A percentile compares a stretch with the other conserved stretches of the same genome.
Conservation (phyloP, 768 basidiomycete genomes). For the Mycena alexandri region DNA sequence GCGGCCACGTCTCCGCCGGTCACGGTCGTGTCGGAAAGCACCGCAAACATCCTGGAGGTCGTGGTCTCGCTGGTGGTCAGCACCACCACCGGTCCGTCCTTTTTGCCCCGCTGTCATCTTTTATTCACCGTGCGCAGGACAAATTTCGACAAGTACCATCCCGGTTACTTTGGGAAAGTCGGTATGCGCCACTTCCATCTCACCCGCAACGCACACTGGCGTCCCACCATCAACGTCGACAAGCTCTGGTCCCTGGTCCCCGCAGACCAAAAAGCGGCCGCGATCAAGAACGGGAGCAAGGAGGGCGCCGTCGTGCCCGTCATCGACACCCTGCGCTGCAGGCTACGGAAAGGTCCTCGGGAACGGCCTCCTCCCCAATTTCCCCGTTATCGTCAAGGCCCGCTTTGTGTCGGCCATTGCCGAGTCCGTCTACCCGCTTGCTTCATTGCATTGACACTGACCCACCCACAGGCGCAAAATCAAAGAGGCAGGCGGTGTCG, state of each 20-base stretch:
- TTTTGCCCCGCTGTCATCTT: background rate
- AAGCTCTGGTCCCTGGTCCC: conserved; percentile 95
- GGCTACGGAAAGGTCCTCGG: conserved; percentile 97
- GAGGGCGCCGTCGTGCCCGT: conserved; percentile 91
- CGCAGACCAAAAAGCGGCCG: conserved; percentile 70
- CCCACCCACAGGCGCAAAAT: conserved; percentile 71
- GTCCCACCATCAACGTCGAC: conserved; percentile 98
- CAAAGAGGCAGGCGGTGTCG: conserved; percentile 95
- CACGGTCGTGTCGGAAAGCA: conserved; percentile 99
- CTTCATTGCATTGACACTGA: conserved; percentile 2
- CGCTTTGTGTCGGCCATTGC: conserved; percentile 93
- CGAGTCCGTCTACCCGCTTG: conserved; percentile 64
- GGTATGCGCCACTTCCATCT: conserved; percentile 99
- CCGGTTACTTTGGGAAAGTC: conserved; percentile 99
- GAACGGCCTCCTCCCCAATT: conserved; percentile 91
- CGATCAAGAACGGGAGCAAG: conserved; percentile 71
- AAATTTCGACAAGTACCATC: conserved; percentile 99
- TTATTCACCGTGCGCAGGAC: conserved; percentile 63
- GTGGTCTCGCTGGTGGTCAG: conserved; percentile 99
- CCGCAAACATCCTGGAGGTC: conserved; percentile 99
- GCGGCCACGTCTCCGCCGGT: conserved; percentile 99
- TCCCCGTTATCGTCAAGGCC: conserved; percentile 98
- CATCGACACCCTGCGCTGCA: conserved; percentile 84
- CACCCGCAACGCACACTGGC: conserved; percentile 91
- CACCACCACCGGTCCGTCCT: conserved; percentile 94